Evolutionary conservation across 208 protist genomes (phyloP).

Genomic region (Phytomonas sp.): DNA sequence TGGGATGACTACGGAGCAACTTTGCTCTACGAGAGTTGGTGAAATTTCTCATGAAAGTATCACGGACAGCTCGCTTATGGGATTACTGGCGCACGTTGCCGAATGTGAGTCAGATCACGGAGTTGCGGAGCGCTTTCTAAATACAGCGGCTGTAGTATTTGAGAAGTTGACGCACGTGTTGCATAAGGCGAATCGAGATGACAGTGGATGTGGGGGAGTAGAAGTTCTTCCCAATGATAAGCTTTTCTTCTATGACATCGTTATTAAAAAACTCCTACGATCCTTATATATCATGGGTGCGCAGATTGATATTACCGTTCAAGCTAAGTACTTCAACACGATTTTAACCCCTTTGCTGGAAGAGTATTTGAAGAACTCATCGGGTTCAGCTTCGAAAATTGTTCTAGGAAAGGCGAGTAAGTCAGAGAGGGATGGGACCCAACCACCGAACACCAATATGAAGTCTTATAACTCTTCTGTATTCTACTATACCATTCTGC

Average conservation of each 20-base stretch:
- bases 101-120: constrained; percentile 22
- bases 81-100: constrained; percentile 35
- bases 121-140: constrained; percentile 22
- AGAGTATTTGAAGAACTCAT: background rate
- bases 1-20: constrained; percentile 37
- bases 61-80: constrained; percentile 32
- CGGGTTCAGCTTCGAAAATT: background rate
- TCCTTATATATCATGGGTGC: constrained; percentile 22
- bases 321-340: constrained; percentile 14
- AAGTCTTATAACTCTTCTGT: background rate
- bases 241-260: constrained; percentile 9
- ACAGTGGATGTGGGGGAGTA: constrained; percentile 14
- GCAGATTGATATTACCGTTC: constrained; percentile 8
- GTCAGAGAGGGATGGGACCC: background rate
- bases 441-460: background rate
- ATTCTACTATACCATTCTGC: background rate
- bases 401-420: background rate
- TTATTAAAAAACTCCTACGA: constrained; percentile 16
- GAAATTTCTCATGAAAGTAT: constrained; percentile 6
- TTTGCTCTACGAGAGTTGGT: constrained; percentile 17
- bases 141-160: constrained; percentile 16
- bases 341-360: constrained; percentile 18
- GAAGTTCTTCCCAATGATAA: background rate
- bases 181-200: background rate
- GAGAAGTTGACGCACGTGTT: constrained; percentile 11